Evolutionary conservation across 83 land plant species (phyloP).

Genomic region (Isoetes engelmannii): DNA sequence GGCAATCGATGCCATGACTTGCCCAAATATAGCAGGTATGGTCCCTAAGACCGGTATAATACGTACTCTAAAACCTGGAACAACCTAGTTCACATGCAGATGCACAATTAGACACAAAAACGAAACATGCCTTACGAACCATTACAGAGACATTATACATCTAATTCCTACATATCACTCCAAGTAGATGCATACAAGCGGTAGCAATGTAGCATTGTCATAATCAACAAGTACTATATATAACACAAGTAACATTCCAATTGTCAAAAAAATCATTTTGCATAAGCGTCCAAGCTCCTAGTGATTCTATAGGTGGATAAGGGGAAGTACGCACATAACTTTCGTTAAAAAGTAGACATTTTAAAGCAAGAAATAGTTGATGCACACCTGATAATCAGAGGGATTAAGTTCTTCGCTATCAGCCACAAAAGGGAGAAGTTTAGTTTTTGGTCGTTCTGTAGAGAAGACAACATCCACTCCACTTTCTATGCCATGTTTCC

Average conservation of each 20-base stretch:
- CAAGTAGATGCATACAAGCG: conserved; percentile 6
- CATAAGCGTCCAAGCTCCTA: background rate
- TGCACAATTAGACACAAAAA: background rate
- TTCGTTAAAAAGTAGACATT: background rate
- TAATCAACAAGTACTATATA: background rate
- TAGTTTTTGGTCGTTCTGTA: conserved; percentile 80
- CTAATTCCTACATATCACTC: background rate
- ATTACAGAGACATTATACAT: background rate
- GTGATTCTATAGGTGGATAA: background rate
- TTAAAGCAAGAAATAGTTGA: background rate
- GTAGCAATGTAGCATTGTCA: conserved; percentile 4
- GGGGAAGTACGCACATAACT: background rate
- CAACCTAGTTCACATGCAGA: conserved; percentile 49
- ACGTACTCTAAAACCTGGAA: conserved; percentile 95
- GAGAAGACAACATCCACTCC: conserved; percentile 95
- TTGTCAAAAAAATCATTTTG: background rate
- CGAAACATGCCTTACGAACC: conserved; percentile 6
- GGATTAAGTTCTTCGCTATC: conserved; percentile 87
- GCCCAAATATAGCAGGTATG: conserved; percentile 99
- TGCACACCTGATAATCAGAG: conserved; percentile 83
- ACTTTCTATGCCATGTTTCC: conserved; percentile 71
- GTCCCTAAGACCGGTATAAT: conserved; percentile 95
- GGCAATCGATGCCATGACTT: conserved; percentile 94
- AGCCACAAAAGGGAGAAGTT: conserved; percentile 86
- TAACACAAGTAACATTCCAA: background rate